A percentile compares a stretch with the other conserved stretches of the same genome.
phyloP scores from a whole-genome alignment of 2,329 filamentous ascomycete genomes.

The Penicillium sclerotiorum region DNA sequence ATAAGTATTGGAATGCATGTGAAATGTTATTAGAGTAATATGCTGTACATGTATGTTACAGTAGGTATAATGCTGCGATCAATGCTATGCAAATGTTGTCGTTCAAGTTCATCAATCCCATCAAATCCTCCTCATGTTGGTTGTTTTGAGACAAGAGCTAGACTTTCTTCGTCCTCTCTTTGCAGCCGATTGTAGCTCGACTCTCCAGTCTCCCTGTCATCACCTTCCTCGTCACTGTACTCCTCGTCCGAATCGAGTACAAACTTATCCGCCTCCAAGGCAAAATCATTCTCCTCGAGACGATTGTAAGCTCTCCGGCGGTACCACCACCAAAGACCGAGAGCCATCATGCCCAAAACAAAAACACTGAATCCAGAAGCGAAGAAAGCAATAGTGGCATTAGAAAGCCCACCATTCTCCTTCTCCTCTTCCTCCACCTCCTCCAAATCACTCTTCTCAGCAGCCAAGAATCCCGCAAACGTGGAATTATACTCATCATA shows the following conservation, averaged over 20 bases:
- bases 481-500: slow-evolving; percentile 4
- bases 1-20: no score
- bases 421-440: neutral
- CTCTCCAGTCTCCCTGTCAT: neutral
- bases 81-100: no score
- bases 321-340: slow-evolving; percentile 2
- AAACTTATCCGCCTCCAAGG: slow-evolving; percentile 3
- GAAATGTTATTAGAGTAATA: no score
- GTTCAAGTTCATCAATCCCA: neutral
- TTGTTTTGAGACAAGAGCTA: neutral
- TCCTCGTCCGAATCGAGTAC: slow-evolving; percentile 2
- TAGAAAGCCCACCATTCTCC: neutral
- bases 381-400: neutral
- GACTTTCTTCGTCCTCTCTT: slow-evolving; percentile 3
- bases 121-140: neutral
- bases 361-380: slow-evolving; percentile 1
- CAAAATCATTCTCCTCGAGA: slow-evolving; percentile 8
- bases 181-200: neutral
- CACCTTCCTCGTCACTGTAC: neutral
- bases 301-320: slow-evolving; percentile 3
- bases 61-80: no score
- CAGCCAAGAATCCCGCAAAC: neutral
- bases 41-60: no score
- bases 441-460: neutral
- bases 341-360: neutral